Base-by-base conservation (phyloP, 1,139 yeast genomes). In the Entelexis sorbosivorans region DNA sequence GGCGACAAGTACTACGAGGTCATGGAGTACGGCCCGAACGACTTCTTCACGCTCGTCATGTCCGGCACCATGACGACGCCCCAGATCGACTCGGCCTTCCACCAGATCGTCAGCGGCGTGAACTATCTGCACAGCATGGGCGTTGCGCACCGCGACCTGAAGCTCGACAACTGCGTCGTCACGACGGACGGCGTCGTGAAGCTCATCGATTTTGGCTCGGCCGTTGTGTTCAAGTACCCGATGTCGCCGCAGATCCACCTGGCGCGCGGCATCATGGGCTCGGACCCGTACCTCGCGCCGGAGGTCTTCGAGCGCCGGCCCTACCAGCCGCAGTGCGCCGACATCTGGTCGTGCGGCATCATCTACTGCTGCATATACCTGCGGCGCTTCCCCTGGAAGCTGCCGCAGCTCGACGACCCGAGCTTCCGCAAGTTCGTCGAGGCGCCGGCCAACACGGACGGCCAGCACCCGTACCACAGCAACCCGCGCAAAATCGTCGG, bases 251-350 rank as follows among this genome's bases (percentile, higher is more conserved):
- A 76, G 48, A 74, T 86, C 48, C 87, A 87, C 44, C 76, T 78
- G 60, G 89, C 96, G 48, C 89, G 83, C 59, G 98, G 98, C 7
- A 82, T 91, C 58, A 96, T 91, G 50, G 99, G 99, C 6, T 86
- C 96, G 10, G 99, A 93, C 68, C 99, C 99, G 5, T 91, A 91
- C 64, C 75, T 91, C 63, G 97, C 98, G 1, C 98, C 99, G 0
- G 99, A 91, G 66, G 96, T 89, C 17, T 75, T 93, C 59, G 66
- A 71, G 4, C 76, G 77, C 51, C 75, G 79, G 52, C 77, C 81
- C 32, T 91, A 89, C 64, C 94, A 89, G 64, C 96, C 98, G 2
- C 87, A 85, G 63, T 85, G 88, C 2, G 95, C 89, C 10, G 98
- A 91, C 68, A 74, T 91, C 49, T 91, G 98, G 98, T 88, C 96